phyloP scores from a whole-genome alignment of 176 grass and related monocot genomes.

The Aegilops umbellulata region DNA sequence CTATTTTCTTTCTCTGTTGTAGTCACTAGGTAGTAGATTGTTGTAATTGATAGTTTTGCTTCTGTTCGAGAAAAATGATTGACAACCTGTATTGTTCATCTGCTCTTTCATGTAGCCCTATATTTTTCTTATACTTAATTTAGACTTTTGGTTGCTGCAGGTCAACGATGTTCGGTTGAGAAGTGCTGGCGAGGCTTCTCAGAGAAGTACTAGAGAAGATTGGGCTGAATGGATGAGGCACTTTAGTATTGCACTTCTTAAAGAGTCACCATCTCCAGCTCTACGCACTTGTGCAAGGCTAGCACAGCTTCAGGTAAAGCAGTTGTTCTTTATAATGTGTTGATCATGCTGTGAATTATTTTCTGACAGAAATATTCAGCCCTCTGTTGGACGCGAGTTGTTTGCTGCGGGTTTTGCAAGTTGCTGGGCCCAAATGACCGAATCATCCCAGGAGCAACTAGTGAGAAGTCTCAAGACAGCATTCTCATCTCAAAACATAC shows the following conservation, averaged over 20 bases:
- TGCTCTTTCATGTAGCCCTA: neutral
- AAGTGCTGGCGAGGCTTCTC: constrained; percentile 93
- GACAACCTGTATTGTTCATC: neutral
- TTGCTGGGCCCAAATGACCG: constrained; percentile 98
- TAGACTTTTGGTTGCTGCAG: constrained; percentile 44
- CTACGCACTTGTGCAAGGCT: constrained; percentile 91
- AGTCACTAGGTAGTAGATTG: neutral
- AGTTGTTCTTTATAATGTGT: constrained; percentile 33
- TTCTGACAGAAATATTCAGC: constrained; percentile 75
- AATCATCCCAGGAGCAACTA: constrained; percentile 86
- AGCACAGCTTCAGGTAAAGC: constrained; percentile 82
- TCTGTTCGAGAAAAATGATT: neutral
- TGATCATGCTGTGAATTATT: constrained; percentile 33
- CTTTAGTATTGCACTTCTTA: constrained; percentile 97
- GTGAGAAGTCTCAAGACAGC: constrained; percentile 99
- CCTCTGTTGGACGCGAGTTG: constrained; percentile 88
- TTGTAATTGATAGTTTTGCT: neutral
- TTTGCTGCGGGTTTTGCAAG: constrained; percentile 99
- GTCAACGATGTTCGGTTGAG: constrained; percentile 86
- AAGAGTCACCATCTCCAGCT: constrained; percentile 97
- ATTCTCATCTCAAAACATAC: constrained; percentile 98
- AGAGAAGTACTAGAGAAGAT: constrained; percentile 97
- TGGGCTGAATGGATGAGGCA: constrained; percentile 99
- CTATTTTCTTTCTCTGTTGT: neutral
- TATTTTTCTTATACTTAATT: constrained; percentile 10